Evolutionary conservation across 129 eudicot species (phyloP), one percentile per base, ranked within the genome.

Genomic region (Cynara cardunculus): DNA sequence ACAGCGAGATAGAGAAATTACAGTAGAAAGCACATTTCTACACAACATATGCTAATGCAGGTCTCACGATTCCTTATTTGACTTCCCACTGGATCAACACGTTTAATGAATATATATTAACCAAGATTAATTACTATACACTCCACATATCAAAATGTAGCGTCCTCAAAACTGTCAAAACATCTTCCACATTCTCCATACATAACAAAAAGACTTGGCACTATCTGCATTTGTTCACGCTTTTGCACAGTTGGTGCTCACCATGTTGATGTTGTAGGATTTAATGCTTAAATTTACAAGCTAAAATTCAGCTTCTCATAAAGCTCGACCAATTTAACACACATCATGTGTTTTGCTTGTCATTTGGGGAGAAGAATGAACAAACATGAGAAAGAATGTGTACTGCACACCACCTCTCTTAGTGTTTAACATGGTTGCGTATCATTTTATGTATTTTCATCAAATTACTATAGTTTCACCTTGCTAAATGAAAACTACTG

Each of bases 311-410:
- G n/a, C 25, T 34, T 24, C 34, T 32, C 62, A 24, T 34, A 64
- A n/a, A 35, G 72, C 72, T 77, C 64, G 9, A 64, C 72, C 21
- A 65, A 18, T 34, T 77, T 65, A n/a, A 25, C 62, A 77, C 73
- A 13, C 25, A 37, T 39, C 59, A 31, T 25, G 1, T 18, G 22
- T 24, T 61, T 53, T 22, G 1, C 21, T 12, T 26, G 67, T 59
- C 67, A 59, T 59, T 59, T 59, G 25, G 25, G 11, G 25, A n/a
- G 11, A n/a, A 14, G 3, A 59, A 21, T 71, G 28, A 71, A 19
- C 56, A 71, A 35, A 16, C 74, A 71, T 32, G 75, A 71, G 0
- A 34, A 18, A 5, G 34, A 16, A 4, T 22, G 67, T 59, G 67
- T 46, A 46, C 5, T 46, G n/a, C 61, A 46, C 61, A 46, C 61